Conservation (phyloP, 2,329 filamentous ascomycete genomes). For the Cladorrhinum sp. region DNA sequence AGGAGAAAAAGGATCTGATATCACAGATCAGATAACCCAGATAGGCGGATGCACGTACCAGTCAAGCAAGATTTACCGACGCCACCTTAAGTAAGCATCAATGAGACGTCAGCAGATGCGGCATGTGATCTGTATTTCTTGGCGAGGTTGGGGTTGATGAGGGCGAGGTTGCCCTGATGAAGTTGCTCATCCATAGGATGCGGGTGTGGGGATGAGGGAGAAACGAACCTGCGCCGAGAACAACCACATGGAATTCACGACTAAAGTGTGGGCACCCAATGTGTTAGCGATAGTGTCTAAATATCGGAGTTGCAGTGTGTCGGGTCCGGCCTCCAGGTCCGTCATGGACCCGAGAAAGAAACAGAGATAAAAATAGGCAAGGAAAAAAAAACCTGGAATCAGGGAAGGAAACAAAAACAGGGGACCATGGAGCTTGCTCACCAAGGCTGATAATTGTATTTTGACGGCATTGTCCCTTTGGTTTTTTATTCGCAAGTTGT, state of each 20-base stretch:
- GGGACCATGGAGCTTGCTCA: constrained; percentile 17
- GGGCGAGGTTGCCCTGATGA: constrained; percentile 8
- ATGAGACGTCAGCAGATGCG: constrained; percentile 31
- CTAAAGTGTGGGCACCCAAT: constrained; percentile 36
- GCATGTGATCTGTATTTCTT: too few relatives aligned
- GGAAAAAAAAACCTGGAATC: background rate
- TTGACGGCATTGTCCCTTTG: constrained; percentile 26
- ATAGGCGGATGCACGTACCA: constrained; percentile 51
- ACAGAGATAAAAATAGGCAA: background rate
- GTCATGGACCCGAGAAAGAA: background rate
- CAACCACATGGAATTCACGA: constrained; percentile 79
- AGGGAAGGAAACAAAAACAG: constrained; percentile 15
- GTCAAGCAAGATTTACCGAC: constrained; percentile 92
- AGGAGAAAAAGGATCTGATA: constrained; percentile 9
- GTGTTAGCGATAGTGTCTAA: constrained; percentile 20
- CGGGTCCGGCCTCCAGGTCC: background rate
- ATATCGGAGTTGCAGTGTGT: background rate
- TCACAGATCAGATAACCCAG: background rate
- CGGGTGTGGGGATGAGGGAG: background rate
- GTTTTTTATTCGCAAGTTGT: constrained; percentile 10
- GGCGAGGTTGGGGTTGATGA: too few relatives aligned
- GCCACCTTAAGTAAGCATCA: constrained; percentile 57
- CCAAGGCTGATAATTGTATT: constrained; percentile 27
- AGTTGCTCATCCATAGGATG: background rate
- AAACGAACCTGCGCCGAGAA: constrained; percentile 68